Conservation (phyloP, 768 basidiomycete species). For the Kondoa subrosea region DNA sequence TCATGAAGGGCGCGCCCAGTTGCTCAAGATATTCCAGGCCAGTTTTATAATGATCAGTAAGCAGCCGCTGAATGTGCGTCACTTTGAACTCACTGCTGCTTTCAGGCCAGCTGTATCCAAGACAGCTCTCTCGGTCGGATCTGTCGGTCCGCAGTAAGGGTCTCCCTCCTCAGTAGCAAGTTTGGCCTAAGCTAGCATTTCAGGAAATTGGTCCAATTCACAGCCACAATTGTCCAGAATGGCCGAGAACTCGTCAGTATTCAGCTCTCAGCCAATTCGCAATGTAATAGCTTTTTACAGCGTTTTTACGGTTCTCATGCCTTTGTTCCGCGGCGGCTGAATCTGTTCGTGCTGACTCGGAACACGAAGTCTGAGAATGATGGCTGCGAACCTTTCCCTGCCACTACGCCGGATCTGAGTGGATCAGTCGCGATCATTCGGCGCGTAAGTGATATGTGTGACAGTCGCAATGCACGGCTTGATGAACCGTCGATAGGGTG, state of each 20-base stretch:
- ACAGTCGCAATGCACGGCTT: background rate
- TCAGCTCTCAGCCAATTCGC: background rate
- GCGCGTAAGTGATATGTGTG: background rate
- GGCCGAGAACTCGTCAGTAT: background rate
- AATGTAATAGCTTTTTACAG: background rate
- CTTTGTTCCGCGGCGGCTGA: background rate
- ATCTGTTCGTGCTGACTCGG: background rate
- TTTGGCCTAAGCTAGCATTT: background rate
- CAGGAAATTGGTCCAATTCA: conserved; percentile 1
- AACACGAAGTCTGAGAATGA: background rate
- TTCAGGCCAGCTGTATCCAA: background rate
- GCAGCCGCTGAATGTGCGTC: too few species aligned
- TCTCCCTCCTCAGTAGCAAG: background rate
- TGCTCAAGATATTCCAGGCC: too few species aligned
- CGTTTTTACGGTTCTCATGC: background rate
- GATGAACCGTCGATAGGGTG: background rate
- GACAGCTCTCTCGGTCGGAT: background rate
- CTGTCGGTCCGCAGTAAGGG: background rate
- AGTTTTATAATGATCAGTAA: too few species aligned
- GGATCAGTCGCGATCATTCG: background rate
- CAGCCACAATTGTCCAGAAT: background rate
- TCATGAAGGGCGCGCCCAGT: too few species aligned
- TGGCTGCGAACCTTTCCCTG: conserved; percentile 1
- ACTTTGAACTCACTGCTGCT: too few species aligned
- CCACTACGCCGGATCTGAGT: background rate